These are phyloP conservation scores for Aspergillus sp. DNA, from an alignment of 2,329 filamentous ascomycete genomes.

Conservation along the genomic window DNA sequence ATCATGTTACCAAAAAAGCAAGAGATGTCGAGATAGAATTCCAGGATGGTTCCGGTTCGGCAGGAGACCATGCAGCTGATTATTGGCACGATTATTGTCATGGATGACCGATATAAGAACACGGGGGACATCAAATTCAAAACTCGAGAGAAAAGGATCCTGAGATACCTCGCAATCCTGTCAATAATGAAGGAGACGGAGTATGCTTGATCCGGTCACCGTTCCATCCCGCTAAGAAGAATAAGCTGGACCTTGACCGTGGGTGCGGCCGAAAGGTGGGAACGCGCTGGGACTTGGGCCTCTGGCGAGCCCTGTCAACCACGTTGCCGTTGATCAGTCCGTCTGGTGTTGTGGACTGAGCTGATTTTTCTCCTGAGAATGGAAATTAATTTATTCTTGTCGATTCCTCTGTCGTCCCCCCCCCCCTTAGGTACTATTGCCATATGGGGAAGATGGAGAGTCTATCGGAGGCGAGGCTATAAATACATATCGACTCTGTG, in stretches of 20 bases:
- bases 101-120: background rate
- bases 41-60: background rate
- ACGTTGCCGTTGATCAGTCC: slow-evolving; percentile 25
- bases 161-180: too few species aligned
- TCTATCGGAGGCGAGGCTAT: background rate
- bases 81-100: background rate
- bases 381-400: too few species aligned
- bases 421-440: background rate
- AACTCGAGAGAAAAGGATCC: background rate
- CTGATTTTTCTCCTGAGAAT: background rate
- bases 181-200: background rate
- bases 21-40: background rate
- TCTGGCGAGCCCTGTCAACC: slow-evolving; percentile 25
- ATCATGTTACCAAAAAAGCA: background rate
- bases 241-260: slow-evolving; percentile 5
- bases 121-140: background rate
- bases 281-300: slow-evolving; percentile 7
- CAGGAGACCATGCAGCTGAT: background rate
- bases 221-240: background rate
- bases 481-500: background rate
- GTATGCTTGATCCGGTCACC: background rate
- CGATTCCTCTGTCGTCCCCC: too few species aligned
- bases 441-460: background rate
- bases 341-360: background rate
- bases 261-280: slow-evolving; percentile 12